Base-by-base conservation (phyloP, 2,329 filamentous ascomycete species). In the Penicillium fuscoglaucum region DNA sequence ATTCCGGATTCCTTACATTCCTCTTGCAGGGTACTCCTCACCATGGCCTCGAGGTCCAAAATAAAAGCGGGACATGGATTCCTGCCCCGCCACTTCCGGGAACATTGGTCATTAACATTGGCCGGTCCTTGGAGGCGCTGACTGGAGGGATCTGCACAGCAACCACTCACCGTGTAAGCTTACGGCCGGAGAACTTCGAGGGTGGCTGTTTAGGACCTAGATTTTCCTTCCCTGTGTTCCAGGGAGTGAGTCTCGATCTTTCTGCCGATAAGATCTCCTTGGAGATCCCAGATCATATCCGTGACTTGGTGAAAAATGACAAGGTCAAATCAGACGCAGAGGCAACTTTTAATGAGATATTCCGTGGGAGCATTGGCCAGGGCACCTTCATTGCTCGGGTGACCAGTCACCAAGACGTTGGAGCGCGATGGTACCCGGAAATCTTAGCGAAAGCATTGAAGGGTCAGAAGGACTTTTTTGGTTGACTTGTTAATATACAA, bases 31-130 rank as follows among this genome's bases (percentile, higher is more conserved):
- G 79, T 39, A 70, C 70, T 2, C 70, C 72, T 1, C 73, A 75
- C 31, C 75, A 73, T 5, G 80, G 81, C 0, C 73, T 83, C 0
- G 78, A 83, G 58, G 80, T 82, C 0, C 73, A 82, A 48, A 80
- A 78, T 59, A 79, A 79, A 56, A 65, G 72, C 2, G 80, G 79
- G 0, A 68, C 70, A 10, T 82, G 79, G 80, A 71, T 82, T 24
- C 67, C 77, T 19, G 79, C 76, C 6, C 68, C 72, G 24, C 79
- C 80, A 1, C 69, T 81, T 5, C 72, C 74, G 0, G 75, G 74
- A 0, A 78, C 79, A 0, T 71, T 82, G n/a, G 79, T 81, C 0
- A 76, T 82, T 57, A 82, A 82, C 54, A 80, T 82, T 29, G 80
- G 78, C 0, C 70, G 72, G 15, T 70, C 72, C 1, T 63, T 75